Conservation (phyloP, 23 red algal species). For the Gracilaria caudata region DNA sequence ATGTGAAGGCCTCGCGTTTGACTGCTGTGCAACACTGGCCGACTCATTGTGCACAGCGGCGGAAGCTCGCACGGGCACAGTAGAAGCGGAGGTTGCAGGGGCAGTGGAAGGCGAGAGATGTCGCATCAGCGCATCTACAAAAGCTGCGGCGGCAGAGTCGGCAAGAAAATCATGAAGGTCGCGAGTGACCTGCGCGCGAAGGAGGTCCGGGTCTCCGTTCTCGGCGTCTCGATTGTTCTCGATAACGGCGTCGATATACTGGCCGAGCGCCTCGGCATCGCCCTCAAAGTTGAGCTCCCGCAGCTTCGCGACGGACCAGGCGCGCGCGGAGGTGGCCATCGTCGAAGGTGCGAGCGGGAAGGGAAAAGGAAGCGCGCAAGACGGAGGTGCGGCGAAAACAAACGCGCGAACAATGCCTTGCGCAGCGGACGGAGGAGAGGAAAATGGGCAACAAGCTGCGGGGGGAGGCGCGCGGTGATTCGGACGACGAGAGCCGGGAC, state of each 20-base stretch:
- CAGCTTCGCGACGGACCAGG: conserved; percentile 69
- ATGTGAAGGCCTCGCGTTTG: not conserved
- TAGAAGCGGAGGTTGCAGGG: not conserved
- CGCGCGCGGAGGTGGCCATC: conserved; percentile 42
- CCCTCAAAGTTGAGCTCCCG: conserved; percentile 65
- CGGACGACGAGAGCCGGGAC: not conserved
- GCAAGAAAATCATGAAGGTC: conserved; percentile 71
- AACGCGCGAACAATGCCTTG: too few relatives aligned
- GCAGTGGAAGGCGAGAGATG: conserved; percentile 2
- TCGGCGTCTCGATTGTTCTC: conserved; percentile 69
- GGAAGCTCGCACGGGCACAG: not conserved
- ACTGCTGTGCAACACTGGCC: not conserved
- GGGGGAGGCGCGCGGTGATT: not conserved
- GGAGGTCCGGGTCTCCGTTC: conserved; percentile 46
- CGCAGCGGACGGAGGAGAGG: not conserved
- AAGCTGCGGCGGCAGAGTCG: conserved; percentile 33
- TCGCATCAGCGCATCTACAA: conserved; percentile 58
- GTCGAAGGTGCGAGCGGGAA: not conserved
- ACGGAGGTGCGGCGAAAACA: too few relatives aligned
- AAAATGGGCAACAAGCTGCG: not conserved
- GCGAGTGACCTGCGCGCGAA: conserved; percentile 38
- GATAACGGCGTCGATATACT: conserved; percentile 71
- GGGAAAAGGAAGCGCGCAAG: not conserved
- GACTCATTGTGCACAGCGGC: not conserved
- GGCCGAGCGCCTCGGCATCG: conserved; percentile 66